phyloP scores from a whole-genome alignment of 176 grass and related monocot genomes.

The Carex myosuroides region DNA sequence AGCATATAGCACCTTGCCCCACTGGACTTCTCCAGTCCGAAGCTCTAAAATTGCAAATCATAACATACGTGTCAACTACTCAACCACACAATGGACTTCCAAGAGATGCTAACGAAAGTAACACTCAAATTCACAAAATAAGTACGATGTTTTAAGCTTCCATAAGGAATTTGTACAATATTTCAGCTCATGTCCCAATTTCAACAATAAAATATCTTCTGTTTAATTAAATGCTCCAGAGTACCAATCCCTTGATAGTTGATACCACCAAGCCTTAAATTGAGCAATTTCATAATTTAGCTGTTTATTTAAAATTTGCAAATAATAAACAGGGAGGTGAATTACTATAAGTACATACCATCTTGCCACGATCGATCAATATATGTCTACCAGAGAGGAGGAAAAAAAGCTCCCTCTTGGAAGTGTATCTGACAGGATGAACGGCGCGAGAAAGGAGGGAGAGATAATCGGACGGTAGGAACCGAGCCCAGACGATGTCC shows the following conservation, averaged over 20 bases:
- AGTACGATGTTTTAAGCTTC: neutral
- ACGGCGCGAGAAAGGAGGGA: constrained; percentile 32
- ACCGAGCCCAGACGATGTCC: constrained; percentile 51
- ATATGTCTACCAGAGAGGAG: constrained; percentile 31
- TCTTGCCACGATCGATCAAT: constrained; percentile 36
- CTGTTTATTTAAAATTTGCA: neutral
- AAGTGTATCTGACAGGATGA: neutral
- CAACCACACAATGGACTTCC: neutral
- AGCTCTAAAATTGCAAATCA: constrained; percentile 21
- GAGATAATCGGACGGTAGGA: constrained; percentile 33
- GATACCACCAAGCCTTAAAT: neutral
- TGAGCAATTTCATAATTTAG: neutral
- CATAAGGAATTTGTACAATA: neutral
- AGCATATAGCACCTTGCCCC: constrained; percentile 57
- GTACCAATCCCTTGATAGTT: neutral
- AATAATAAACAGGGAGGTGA: neutral
- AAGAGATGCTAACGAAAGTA: neutral
- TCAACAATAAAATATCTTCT: neutral
- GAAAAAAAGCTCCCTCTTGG: constrained; percentile 44
- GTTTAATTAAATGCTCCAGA: neutral
- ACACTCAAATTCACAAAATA: neutral
- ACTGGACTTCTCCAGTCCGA: constrained; percentile 41
- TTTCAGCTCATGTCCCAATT: neutral
- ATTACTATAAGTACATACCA: constrained; percentile 17
- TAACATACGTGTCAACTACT: neutral